Evolutionary conservation across 78 protist species (phyloP).

Genomic region (Pelomyxa schiedti): DNA sequence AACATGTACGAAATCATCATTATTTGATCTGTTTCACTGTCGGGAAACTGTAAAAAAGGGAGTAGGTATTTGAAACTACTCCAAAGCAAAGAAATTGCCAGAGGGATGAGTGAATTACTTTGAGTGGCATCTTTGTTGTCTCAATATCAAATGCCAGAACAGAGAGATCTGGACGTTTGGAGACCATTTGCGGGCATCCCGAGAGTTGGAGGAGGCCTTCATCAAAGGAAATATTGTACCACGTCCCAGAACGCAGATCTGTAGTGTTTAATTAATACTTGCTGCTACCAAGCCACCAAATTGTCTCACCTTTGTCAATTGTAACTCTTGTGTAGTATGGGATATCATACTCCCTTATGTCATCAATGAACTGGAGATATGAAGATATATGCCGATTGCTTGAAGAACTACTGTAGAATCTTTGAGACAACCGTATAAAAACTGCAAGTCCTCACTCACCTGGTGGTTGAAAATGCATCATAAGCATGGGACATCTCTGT

Average conservation of each 20-base stretch:
- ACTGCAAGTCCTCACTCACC: too few species aligned
- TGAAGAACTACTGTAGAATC: background rate
- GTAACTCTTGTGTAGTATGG: slow-evolving; percentile 84
- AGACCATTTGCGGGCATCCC: slow-evolving; percentile 5
- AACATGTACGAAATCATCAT: slow-evolving; percentile 99
- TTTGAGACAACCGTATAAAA: background rate
- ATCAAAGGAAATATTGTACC: slow-evolving; percentile 44
- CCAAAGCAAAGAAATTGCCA: too few species aligned
- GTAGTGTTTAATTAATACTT: background rate
- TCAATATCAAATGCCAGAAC: slow-evolving; percentile 99
- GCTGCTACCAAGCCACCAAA: background rate
- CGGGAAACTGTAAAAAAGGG: too few species aligned
- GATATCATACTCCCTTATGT: slow-evolving; percentile 95
- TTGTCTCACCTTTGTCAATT: slow-evolving; percentile 87
- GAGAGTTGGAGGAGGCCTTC: background rate
- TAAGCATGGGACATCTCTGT: background rate
- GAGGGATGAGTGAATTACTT: too few species aligned
- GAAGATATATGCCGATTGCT: too few species aligned
- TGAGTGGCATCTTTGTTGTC: slow-evolving; percentile 86
- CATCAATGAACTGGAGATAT: slow-evolving; percentile 31
- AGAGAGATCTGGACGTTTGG: slow-evolving; percentile 66
- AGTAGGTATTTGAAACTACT: too few species aligned
- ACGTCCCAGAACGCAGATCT: slow-evolving; percentile 37
- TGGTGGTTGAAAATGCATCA: background rate
- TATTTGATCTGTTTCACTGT: slow-evolving; percentile 61